Evolutionary conservation across 192 early-diverging fungal species (phyloP), one percentile per base, ranked within the genome.

Genomic region (Entomortierella lignicola): DNA sequence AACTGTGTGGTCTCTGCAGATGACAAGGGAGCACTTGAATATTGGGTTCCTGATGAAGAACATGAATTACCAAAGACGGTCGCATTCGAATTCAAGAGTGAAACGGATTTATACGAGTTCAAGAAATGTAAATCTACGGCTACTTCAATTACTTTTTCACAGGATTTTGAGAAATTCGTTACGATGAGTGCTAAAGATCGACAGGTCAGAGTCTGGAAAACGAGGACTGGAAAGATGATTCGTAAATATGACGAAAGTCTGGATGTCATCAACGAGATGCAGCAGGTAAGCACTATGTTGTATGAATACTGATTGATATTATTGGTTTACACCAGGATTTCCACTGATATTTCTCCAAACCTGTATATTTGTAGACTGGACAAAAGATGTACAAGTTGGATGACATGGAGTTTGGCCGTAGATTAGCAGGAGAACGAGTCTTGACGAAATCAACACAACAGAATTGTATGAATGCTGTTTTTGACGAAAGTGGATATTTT

Each of bases 361-460:
- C n/a, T n/a, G n/a, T n/a, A n/a, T 29, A 27, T 60, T 15, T 63
- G 1, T 81, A 88, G 87, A 92, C 91, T 15, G 93, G 92, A 18
- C 92, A 91, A 23, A 87, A 88, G n/a, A 77, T 87, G 27, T 86
- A 91, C 66, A 89, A 90, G 71, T 71, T 98, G 43, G 98, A 99
- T 81, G 95, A 95, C 63, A 99, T 99, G 97, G 98, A 99, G 74
- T 98, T 99, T 87, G 97, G 98, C 18, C 86, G 96, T 61, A 85
- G 98, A 37, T 61, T 98, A 50, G 96, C 96, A 1, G 84, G 93
- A 12, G 98, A 99, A 53, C 88, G 89, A 51, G 95, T 98, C 75
- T 77, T 98, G 42, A 87, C 91, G 51, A 94, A 94, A 56, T 86
- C 93, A 0, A 80, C 88, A 2, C 91, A 94, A 64, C 86, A 86